A percentile compares a stretch with the other conserved stretches of the same genome.
These are phyloP conservation scores for Ambrosiella xylebori DNA, from an alignment of 2,329 filamentous ascomycete genomes.

Conservation along the genomic window DNA sequence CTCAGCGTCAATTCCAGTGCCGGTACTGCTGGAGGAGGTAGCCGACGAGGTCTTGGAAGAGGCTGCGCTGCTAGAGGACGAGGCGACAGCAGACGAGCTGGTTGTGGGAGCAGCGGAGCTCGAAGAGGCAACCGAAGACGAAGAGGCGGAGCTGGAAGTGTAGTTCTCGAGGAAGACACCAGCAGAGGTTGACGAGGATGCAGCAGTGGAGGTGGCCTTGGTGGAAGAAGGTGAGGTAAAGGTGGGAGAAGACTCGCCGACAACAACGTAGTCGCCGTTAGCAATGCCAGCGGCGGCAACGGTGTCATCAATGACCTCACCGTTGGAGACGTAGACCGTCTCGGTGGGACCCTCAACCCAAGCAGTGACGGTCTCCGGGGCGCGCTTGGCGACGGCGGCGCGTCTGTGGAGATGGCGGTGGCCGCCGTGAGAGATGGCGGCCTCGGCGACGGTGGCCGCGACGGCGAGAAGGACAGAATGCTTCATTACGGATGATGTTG, in stretches of 20 bases:
- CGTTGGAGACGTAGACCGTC: slow-evolving; percentile 53
- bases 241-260: slow-evolving; percentile 37
- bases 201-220: slow-evolving; percentile 19
- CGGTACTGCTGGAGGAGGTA: slow-evolving; percentile 15
- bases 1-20: slow-evolving; percentile 40
- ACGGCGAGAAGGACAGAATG: slow-evolving; percentile 11
- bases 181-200: slow-evolving; percentile 21
- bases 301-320: slow-evolving; percentile 35
- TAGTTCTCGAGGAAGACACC: slow-evolving; percentile 17
- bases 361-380: slow-evolving; percentile 29
- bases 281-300: slow-evolving; percentile 57
- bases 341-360: slow-evolving; percentile 44
- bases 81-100: slow-evolving; percentile 1
- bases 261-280: slow-evolving; percentile 50
- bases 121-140: background rate
- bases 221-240: slow-evolving; percentile 24
- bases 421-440: slow-evolving; percentile 9
- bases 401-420: slow-evolving; percentile 12
- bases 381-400: slow-evolving; percentile 25
- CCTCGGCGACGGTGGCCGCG: slow-evolving; percentile 11
- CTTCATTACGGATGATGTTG: slow-evolving; percentile 8
- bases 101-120: background rate
- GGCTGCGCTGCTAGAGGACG: slow-evolving; percentile 30
- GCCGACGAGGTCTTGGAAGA: slow-evolving; percentile 1
- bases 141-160: slow-evolving; percentile 5